Conservation (phyloP, 73 alveolate genomes). For the Tetrahymena malaccensis region DNA sequence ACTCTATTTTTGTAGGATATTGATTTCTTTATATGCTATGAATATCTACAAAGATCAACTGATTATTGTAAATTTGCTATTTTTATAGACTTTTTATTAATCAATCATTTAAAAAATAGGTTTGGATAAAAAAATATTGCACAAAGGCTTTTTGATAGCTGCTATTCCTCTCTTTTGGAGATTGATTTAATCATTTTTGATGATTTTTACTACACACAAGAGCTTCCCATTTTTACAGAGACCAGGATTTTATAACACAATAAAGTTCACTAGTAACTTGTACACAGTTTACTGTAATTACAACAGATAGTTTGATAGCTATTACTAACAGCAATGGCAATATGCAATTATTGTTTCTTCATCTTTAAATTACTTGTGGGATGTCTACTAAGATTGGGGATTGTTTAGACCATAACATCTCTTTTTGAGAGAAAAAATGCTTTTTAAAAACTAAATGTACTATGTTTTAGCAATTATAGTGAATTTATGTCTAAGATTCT, state of each 20-base stretch:
- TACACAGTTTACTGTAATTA: background rate
- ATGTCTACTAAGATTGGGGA: background rate
- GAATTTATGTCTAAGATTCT: background rate
- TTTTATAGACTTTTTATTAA: background rate
- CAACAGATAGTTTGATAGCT: background rate
- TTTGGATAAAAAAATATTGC: background rate
- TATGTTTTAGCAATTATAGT: background rate
- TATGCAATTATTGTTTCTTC: background rate
- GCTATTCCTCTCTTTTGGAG: background rate
- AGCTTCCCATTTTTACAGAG: background rate
- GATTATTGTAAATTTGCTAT: background rate
- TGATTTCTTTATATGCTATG: background rate
- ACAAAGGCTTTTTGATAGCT: background rate
- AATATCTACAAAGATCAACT: background rate
- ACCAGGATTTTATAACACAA: background rate
- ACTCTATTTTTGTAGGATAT: background rate
- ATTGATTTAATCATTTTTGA: background rate
- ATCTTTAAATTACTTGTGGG: background rate
- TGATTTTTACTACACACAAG: background rate
- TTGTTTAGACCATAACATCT: background rate
- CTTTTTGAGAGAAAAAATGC: background rate
- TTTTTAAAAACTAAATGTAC: background rate
- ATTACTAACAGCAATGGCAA: background rate
- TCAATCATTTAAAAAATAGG: background rate
- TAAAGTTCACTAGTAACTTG: background rate